These are phyloP conservation scores for Ambrosiella xylebori DNA, from an alignment of 2,329 filamentous ascomycete species.

Conservation along the genomic window DNA sequence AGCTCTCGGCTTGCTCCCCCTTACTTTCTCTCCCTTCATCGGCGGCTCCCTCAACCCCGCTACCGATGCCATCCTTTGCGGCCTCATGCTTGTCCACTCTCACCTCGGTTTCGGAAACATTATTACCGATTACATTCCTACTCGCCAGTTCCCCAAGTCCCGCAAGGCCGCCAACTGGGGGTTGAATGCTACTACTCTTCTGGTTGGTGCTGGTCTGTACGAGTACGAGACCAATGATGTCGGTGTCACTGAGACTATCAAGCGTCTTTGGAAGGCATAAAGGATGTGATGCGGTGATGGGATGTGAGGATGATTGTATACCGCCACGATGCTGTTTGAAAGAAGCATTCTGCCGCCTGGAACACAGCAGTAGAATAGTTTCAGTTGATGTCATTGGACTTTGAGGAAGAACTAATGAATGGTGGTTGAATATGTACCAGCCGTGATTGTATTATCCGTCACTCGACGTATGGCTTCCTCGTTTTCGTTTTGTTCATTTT, in stretches of 20 bases:
- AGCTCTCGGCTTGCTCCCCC: slow-evolving; percentile 63
- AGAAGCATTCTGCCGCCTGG: not conserved
- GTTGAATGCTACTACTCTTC: slow-evolving; percentile 60
- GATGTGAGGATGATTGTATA: not conserved
- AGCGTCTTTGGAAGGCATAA: slow-evolving; percentile 75
- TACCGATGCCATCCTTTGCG: slow-evolving; percentile 72
- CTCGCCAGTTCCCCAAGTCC: slow-evolving; percentile 47
- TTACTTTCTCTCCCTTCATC: slow-evolving; percentile 82
- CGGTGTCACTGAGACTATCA: slow-evolving; percentile 75
- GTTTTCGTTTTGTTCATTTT: slow-evolving; percentile 1
- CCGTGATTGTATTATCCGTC: not conserved
- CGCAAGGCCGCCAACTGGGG: slow-evolving; percentile 57
- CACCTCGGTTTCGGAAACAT: slow-evolving; percentile 88
- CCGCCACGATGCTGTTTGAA: not conserved
- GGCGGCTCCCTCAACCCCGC: slow-evolving; percentile 79
- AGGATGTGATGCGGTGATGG: not conserved
- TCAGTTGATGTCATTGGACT: not conserved
- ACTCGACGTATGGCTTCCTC: not conserved
- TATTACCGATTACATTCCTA: slow-evolving; percentile 83
- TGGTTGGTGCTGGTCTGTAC: slow-evolving; percentile 78
- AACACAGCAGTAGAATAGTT: no score
- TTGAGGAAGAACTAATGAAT: no score
- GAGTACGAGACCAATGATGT: slow-evolving; percentile 99
- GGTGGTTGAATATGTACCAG: no score
- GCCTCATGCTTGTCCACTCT: slow-evolving; percentile 71